A percentile compares a stretch with the other conserved stretches of the same genome.
Evolutionary conservation across 352 stramenopile genomes (phyloP).

Genomic region (Phytophthora pini): DNA sequence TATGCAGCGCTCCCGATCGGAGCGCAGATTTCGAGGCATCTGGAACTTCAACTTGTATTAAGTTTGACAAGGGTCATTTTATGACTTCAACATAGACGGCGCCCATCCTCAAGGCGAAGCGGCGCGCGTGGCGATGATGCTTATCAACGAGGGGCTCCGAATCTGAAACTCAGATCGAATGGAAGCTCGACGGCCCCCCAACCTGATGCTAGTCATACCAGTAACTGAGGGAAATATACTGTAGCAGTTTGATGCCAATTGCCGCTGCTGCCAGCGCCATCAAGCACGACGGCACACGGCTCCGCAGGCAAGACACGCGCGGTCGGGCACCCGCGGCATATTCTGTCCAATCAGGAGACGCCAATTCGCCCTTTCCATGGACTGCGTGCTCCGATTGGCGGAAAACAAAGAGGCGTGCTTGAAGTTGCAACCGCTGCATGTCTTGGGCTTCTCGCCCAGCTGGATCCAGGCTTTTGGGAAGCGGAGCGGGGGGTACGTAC

Average conservation of each 20-base stretch:
- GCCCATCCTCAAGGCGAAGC: slow-evolving; percentile 29
- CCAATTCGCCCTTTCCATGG: slow-evolving; percentile 13
- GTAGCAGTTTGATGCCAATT: not conserved
- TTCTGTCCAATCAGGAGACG: slow-evolving; percentile 18
- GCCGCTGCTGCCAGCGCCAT: not conserved
- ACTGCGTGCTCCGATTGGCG: slow-evolving; percentile 15
- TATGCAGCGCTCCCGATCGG: slow-evolving; percentile 19
- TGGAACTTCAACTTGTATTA: slow-evolving; percentile 61
- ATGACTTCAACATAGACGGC: slow-evolving; percentile 47
- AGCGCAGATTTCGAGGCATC: too few species aligned
- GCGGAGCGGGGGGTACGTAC: slow-evolving; percentile 20
- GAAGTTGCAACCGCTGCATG: slow-evolving; percentile 42
- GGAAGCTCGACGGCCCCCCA: too few species aligned
- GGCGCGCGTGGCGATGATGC: slow-evolving; percentile 31
- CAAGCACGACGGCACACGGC: slow-evolving; percentile 14
- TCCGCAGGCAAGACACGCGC: slow-evolving; percentile 27
- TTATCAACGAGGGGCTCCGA: slow-evolving; percentile 6
- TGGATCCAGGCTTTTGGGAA: slow-evolving; percentile 26
- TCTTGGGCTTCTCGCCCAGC: slow-evolving; percentile 23
- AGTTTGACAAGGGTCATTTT: slow-evolving; percentile 37
- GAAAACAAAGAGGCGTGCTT: slow-evolving; percentile 26
- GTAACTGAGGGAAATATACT: not conserved
- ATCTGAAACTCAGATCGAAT: not conserved
- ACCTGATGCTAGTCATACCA: too few species aligned
- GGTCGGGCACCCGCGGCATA: slow-evolving; percentile 12